Percentiles rank a stretch among this genome's conserved stretches.
These are phyloP conservation scores for Postia placenta DNA, from an alignment of 768 basidiomycete species.

Conservation along the genomic window DNA sequence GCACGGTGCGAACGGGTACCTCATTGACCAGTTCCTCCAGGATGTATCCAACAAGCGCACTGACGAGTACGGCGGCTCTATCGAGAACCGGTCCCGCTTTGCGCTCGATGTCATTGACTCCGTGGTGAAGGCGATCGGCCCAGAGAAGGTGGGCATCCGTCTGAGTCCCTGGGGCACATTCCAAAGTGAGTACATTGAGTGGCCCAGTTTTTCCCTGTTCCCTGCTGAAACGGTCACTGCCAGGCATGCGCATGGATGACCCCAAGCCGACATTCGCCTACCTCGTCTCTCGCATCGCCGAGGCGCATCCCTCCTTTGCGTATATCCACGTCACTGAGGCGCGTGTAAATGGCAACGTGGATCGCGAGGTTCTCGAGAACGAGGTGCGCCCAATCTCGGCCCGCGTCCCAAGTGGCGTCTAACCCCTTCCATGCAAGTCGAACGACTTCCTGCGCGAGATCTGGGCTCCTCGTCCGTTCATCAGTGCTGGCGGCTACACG, in stretches of 20 bases:
- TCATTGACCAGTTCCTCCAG: too few relatives aligned
- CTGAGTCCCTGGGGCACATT: conserved; percentile 27
- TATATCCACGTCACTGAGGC: conserved; percentile 32
- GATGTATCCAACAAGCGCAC: too few relatives aligned
- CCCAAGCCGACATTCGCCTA: too few relatives aligned
- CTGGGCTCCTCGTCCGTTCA: conserved; percentile 16
- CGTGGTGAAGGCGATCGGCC: conserved; percentile 34
- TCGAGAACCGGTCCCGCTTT: conserved; percentile 41
- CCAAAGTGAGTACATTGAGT: conserved; percentile 20
- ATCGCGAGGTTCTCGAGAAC: conserved; percentile 12
- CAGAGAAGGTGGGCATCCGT: conserved; percentile 34
- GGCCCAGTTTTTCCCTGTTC: background rate
- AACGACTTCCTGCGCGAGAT: conserved; percentile 18
- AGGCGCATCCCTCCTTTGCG: conserved; percentile 30
- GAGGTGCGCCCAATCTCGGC: background rate
- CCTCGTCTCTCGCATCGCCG: conserved; percentile 35
- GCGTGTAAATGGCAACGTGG: background rate
- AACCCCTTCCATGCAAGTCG: conserved; percentile 24
- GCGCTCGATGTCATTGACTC: conserved; percentile 36
- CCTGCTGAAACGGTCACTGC: background rate
- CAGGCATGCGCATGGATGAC: conserved; percentile 42
- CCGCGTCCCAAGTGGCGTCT: background rate
- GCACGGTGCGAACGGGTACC: too few relatives aligned
- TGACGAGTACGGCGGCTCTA: too few relatives aligned
- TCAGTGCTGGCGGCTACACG: conserved; percentile 18